A percentile compares a stretch with the other conserved stretches of the same genome.
Evolutionary conservation across 2,329 filamentous ascomycete species (phyloP).

Genomic region (Aspergillus quadrilineatus): DNA sequence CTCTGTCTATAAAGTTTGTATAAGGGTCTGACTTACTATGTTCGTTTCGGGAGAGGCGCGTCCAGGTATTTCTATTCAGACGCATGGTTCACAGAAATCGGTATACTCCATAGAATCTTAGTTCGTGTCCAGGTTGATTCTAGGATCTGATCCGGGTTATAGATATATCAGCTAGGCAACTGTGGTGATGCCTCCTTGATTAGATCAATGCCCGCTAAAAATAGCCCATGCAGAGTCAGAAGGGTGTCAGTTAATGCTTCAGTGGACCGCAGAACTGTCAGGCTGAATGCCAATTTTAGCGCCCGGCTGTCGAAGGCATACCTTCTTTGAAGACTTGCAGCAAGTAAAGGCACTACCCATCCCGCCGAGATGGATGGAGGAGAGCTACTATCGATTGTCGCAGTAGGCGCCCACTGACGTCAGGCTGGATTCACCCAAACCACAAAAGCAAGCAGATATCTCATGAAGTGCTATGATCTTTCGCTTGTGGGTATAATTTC

Average conservation of each 20-base stretch:
- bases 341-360: not conserved
- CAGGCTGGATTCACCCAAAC: constrained; percentile 3
- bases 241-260: not conserved
- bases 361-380: not conserved
- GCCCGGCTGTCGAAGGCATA: not conserved
- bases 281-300: not conserved
- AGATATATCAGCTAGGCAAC: not conserved
- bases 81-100: not conserved
- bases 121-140: not conserved
- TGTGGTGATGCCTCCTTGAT: not conserved
- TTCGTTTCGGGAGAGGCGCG: not conserved
- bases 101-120: too few relatives aligned
- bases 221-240: not conserved
- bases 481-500: constrained; percentile 13
- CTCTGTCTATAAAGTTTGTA: too few relatives aligned
- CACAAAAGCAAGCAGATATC: not conserved
- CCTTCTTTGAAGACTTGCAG: not conserved
- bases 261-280: not conserved
- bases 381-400: constrained; percentile 10
- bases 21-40: not conserved
- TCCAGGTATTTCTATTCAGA: not conserved
- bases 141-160: not conserved
- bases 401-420: constrained; percentile 22
- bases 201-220: not conserved
- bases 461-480: not conserved